Conservation (phyloP, 495 filamentous ascomycete genomes). For the Cairneyella variabilis region DNA sequence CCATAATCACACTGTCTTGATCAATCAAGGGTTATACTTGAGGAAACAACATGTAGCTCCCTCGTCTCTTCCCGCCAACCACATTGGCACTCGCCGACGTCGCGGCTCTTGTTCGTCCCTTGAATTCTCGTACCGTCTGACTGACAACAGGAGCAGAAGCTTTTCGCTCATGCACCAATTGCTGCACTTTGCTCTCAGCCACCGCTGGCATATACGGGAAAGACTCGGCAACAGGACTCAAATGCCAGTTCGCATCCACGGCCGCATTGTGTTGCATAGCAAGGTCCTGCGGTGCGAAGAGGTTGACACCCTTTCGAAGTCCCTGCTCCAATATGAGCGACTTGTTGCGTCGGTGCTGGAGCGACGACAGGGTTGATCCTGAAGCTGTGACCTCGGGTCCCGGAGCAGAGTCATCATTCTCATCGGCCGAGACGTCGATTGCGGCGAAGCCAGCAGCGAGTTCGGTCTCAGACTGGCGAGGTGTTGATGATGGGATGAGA, state of each 20-base stretch:
- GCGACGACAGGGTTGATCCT: background rate
- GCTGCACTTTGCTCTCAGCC: background rate
- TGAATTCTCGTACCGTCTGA: conserved; percentile 13
- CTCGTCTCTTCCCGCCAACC: conserved; percentile 18
- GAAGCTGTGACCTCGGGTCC: background rate
- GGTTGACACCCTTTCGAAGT: conserved; percentile 12
- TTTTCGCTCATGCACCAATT: conserved; percentile 21
- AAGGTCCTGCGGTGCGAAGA: conserved; percentile 6
- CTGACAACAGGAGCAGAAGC: conserved; percentile 20
- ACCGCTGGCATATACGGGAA: background rate
- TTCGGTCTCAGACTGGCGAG: background rate
- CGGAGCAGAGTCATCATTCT: background rate
- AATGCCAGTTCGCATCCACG: background rate
- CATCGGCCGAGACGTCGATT: background rate
- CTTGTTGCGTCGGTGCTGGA: conserved; percentile 15
- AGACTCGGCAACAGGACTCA: conserved; percentile 21
- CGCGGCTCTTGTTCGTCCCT: conserved; percentile 14
- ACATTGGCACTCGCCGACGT: conserved; percentile 1
- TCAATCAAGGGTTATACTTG: conserved; percentile 15
- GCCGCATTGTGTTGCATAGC: background rate
- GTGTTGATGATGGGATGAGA: conserved; percentile 17
- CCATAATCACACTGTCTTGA: background rate
- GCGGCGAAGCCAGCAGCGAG: background rate
- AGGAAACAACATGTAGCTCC: conserved; percentile 26
- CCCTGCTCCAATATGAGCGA: conserved; percentile 11